phyloP scores from a whole-genome alignment of 257 asterid species.

The Forsythia viridissima region DNA sequence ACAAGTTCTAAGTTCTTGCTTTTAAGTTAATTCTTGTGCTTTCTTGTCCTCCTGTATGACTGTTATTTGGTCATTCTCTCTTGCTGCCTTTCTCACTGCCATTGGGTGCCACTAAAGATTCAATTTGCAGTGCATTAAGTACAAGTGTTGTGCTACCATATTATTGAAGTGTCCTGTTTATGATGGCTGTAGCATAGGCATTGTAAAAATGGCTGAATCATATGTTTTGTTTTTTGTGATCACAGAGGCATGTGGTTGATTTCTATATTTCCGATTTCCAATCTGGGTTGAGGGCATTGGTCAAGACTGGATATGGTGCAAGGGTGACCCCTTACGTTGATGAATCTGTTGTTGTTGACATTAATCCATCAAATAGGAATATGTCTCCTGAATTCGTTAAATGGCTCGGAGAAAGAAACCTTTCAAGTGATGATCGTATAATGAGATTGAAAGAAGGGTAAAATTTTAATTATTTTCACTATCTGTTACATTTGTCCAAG shows the following conservation, averaged over 20 bases:
- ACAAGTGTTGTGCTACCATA: neutral
- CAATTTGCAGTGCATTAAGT: neutral
- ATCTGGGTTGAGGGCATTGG: constrained; percentile 69
- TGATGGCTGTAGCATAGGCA: neutral
- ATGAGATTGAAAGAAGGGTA: constrained; percentile 77
- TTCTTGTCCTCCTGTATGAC: neutral
- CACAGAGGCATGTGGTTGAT: constrained; percentile 67
- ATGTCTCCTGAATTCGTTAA: constrained; percentile 56
- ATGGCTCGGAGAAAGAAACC: constrained; percentile 63
- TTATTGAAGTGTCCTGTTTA: neutral
- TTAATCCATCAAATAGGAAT: constrained; percentile 52
- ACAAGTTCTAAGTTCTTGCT: neutral
- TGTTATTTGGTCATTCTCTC: neutral
- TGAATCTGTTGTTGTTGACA: constrained; percentile 60
- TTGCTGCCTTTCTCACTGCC: neutral
- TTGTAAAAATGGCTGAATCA: neutral
- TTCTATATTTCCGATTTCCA: constrained; percentile 70
- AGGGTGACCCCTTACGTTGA: constrained; percentile 63
- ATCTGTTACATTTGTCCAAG: constrained; percentile 3
- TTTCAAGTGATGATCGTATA: constrained; percentile 61
- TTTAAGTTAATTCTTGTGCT: neutral
- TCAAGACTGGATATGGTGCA: constrained; percentile 62
- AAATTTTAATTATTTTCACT: constrained; percentile 11
- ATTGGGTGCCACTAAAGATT: neutral
- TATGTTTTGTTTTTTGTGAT: neutral